phyloP scores from a whole-genome alignment of 148 eudicot genomes.

The Rhododendron simsii region DNA sequence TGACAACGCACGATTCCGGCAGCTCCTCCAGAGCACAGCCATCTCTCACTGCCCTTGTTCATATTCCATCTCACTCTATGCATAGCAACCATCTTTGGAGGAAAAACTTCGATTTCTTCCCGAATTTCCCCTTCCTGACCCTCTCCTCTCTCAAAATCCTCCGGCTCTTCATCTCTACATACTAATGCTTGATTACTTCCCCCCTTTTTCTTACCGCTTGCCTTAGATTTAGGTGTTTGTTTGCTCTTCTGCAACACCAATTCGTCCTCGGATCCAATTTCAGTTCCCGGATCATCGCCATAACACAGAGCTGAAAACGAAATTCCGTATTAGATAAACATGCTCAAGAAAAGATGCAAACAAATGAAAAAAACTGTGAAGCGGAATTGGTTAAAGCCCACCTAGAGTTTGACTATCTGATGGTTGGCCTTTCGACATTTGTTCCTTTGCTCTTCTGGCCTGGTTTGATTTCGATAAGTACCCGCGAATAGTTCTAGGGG shows the following conservation, averaged over 20 bases:
- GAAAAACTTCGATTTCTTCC: constrained; percentile 37
- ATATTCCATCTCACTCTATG: constrained; percentile 88
- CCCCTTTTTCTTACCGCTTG: constrained; percentile 15
- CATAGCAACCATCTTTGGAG: constrained; percentile 67
- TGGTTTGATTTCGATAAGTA: constrained; percentile 37
- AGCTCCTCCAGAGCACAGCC: constrained; percentile 93
- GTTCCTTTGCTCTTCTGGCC: constrained; percentile 39
- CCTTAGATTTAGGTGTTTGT: constrained; percentile 21
- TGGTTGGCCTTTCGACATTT: constrained; percentile 29
- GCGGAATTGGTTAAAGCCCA: constrained; percentile 7
- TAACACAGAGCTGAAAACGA: constrained; percentile 45
- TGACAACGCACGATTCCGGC: constrained; percentile 83
- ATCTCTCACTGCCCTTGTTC: constrained; percentile 82
- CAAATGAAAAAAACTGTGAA: neutral
- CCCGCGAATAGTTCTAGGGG: constrained; percentile 51
- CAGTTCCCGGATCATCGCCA: constrained; percentile 33
- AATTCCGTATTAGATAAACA: constrained; percentile 1
- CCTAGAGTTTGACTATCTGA: constrained; percentile 38
- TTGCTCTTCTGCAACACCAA: constrained; percentile 11
- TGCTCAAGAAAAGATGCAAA: neutral
- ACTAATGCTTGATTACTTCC: constrained; percentile 20
- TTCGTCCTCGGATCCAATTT: constrained; percentile 20
- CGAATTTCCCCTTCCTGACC: constrained; percentile 10
- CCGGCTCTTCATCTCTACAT: constrained; percentile 22
- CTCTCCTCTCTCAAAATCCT: neutral